Evolutionary conservation across 2,329 filamentous ascomycete genomes (phyloP), one percentile per base, ranked within the genome.

Genomic region (Alternaria burnsii): DNA sequence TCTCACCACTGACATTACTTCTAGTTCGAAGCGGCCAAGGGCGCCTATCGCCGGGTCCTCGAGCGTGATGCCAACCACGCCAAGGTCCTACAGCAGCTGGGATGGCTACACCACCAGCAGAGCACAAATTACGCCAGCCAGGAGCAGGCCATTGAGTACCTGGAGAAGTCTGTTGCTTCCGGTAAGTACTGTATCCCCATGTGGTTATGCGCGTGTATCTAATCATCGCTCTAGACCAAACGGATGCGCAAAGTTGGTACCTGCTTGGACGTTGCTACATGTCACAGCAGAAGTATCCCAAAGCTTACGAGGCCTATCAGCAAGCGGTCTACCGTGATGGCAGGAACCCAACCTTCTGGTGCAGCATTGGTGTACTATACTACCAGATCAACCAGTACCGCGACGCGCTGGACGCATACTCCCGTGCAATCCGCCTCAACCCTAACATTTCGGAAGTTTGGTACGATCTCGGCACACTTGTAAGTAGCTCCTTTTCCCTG

Each of bases 331-430:
- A 99, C 77, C 93, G 95, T 58, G 95, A 99, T 77, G 95, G 95
- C 34, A 91, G 95, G 70, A 98, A 98, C 78, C 95, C 95, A 18
- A 98, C 95, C 2, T 99, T 98, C 83, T 99, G 95, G 95, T 98
- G 95, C 83, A 98, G 94, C 10, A 99, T 99, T 76, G 95, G 95
- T 78, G 95, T 99, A 16, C 86, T 99, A 61, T 99, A 99, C 80
- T 99, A 98, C 82, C 95, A 98, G 81, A 99, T 99, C 83, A 99
- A 98, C 81, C 95, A 99, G 82, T 99, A 99, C 81, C 90, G 95
- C 60, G 95, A 99, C 83, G 95, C 95, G 3, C 87, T 99, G 54
- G 95, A 99, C 82, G 95, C 95, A 40, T 99, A 98, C 81, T 97
- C 94, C 63, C 91, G 95, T 62, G 95, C 95, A 47, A 99, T 98